These are phyloP conservation scores for Cordyceps tenuipes DNA, from an alignment of 2,329 filamentous ascomycete species.

Conservation along the genomic window DNA sequence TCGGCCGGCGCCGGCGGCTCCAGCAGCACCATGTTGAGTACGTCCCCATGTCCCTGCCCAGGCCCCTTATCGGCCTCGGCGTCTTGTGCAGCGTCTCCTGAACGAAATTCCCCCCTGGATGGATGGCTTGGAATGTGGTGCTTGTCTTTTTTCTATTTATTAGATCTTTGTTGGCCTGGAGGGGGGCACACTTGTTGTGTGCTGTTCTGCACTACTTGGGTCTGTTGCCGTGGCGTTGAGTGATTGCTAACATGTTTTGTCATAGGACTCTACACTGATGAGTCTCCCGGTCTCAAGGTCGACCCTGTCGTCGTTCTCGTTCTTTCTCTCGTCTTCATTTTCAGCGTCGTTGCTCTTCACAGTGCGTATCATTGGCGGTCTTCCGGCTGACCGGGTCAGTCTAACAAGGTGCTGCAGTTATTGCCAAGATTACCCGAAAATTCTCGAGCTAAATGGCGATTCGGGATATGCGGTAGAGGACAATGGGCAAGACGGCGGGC, in stretches of 20 bases:
- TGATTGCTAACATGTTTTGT: constrained; percentile 20
- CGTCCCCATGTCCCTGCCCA: constrained; percentile 27
- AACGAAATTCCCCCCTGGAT: neutral
- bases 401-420: constrained; percentile 50
- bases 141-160: neutral
- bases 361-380: constrained; percentile 50
- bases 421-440: constrained; percentile 88
- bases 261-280: constrained; percentile 88
- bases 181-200: neutral
- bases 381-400: constrained; percentile 8
- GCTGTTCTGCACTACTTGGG: neutral
- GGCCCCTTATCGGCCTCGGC: neutral
- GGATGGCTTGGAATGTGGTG: neutral
- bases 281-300: constrained; percentile 94
- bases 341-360: constrained; percentile 94
- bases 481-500: neutral
- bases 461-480: constrained; percentile 9
- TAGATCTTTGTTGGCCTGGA: too few species aligned
- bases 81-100: neutral
- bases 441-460: constrained; percentile 54
- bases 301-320: constrained; percentile 97
- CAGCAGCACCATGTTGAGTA: constrained; percentile 97
- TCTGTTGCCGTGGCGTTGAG: neutral
- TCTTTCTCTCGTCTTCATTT: constrained; percentile 95
- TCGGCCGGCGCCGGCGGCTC: constrained; percentile 91